phyloP scores from a whole-genome alignment of 352 stramenopile genomes.

The Phytophthora meadii region DNA sequence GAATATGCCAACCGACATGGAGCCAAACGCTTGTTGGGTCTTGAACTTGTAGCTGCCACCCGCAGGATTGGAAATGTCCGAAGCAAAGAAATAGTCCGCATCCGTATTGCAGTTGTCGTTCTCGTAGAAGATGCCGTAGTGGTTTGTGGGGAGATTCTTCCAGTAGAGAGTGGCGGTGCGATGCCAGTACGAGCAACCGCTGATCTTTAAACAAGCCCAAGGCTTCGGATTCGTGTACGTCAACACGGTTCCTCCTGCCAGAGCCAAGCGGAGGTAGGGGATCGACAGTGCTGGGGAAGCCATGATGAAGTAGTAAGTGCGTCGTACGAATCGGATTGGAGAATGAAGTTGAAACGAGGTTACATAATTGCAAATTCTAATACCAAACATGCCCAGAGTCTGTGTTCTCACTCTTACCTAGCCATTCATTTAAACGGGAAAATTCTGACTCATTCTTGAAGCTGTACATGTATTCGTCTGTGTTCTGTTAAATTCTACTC shows the following conservation, averaged over 20 bases:
- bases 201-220: constrained; percentile 18
- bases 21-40: constrained; percentile 4
- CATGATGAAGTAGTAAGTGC: not conserved
- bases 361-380: no score
- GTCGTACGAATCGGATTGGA: not conserved
- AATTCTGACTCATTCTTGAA: no score
- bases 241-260: not conserved
- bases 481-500: no score
- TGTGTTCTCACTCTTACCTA: no score
- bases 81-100: constrained; percentile 7
- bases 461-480: no score
- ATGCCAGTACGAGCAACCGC: constrained; percentile 15
- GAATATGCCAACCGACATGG: constrained; percentile 12
- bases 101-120: constrained; percentile 11
- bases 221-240: constrained; percentile 7
- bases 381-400: no score
- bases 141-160: constrained; percentile 10
- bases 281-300: not conserved
- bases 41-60: constrained; percentile 1
- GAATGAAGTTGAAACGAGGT: not conserved
- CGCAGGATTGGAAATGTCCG: constrained; percentile 4
- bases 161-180: constrained; percentile 1
- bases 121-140: constrained; percentile 16
- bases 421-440: no score
- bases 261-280: constrained; percentile 3